These are phyloP conservation scores for Aspergillus biplanus DNA, from an alignment of 495 filamentous ascomycete genomes.

Conservation along the genomic window DNA sequence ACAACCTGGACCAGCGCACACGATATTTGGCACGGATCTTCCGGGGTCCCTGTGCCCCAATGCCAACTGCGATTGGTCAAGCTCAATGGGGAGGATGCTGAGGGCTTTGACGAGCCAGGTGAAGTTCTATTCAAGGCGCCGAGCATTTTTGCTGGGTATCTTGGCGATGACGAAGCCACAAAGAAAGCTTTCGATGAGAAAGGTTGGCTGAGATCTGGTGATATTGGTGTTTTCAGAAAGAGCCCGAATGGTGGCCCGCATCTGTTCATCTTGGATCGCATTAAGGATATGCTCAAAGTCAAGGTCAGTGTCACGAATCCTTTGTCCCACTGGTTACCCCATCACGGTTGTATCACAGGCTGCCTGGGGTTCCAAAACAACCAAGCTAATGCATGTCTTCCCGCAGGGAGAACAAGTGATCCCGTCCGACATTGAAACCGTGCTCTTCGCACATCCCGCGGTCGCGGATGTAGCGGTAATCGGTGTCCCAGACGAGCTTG, in stretches of 20 bases:
- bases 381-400: neutral
- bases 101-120: conserved; percentile 18
- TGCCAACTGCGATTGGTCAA: conserved; percentile 16
- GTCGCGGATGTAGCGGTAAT: conserved; percentile 78
- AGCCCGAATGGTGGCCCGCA: conserved; percentile 56
- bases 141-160: conserved; percentile 13
- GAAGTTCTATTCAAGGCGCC: conserved; percentile 18
- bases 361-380: neutral
- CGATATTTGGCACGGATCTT: conserved; percentile 20
- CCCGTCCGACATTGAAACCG: conserved; percentile 77
- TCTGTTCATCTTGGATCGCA: conserved; percentile 73
- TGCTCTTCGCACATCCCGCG: conserved; percentile 69
- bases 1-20: conserved; percentile 9
- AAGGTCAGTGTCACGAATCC: conserved; percentile 37
- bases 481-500: conserved; percentile 62
- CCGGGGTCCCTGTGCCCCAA: conserved; percentile 10
- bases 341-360: too few species aligned
- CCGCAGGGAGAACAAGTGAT: conserved; percentile 70
- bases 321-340: too few species aligned
- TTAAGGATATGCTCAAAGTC: conserved; percentile 84
- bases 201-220: conserved; percentile 58
- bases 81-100: conserved; percentile 11
- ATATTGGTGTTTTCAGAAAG: conserved; percentile 54
- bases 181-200: conserved; percentile 27
- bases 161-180: conserved; percentile 16